These are phyloP conservation scores for Macadamia integrifolia DNA, from an alignment of 164 flowering plant species.

Conservation along the genomic window DNA sequence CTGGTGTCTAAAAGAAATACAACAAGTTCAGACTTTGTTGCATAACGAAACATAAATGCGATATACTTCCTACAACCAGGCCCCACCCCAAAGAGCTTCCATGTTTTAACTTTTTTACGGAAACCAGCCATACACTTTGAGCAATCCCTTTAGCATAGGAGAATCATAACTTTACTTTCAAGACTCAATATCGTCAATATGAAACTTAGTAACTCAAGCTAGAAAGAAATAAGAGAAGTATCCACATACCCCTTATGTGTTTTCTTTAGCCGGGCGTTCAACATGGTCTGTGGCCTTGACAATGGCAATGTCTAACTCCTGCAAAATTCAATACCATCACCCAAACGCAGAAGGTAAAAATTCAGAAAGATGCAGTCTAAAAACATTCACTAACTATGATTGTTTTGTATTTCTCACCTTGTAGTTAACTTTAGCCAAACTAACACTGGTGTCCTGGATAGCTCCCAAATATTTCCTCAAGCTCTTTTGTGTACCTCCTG, in stretches of 20 bases:
- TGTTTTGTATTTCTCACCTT: conserved; percentile 44
- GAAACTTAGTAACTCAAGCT: background rate
- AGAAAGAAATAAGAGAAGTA: background rate
- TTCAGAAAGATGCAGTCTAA: background rate
- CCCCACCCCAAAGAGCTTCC: too few species aligned
- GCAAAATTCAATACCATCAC: conserved; percentile 8
- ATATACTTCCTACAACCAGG: too few species aligned
- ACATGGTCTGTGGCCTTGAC: conserved; percentile 80
- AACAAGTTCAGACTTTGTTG: too few species aligned
- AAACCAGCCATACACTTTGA: too few species aligned
- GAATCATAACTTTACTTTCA: too few species aligned
- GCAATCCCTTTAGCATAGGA: too few species aligned
- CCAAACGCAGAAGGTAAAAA: background rate
- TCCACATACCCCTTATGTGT: conserved; percentile 56
- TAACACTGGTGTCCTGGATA: conserved; percentile 87
- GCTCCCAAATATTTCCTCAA: conserved; percentile 90
- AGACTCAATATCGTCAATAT: background rate
- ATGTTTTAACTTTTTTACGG: too few species aligned
- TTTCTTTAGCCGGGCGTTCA: conserved; percentile 81
- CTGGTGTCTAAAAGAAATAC: too few species aligned
- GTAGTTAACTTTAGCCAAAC: conserved; percentile 93
- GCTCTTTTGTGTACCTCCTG: conserved; percentile 78
- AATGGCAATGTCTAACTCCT: conserved; percentile 86
- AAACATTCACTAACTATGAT: background rate
- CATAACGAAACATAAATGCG: too few species aligned